Evolutionary conservation across 108 stramenopile genomes (phyloP).

Genomic region (Nitzschia palea): DNA sequence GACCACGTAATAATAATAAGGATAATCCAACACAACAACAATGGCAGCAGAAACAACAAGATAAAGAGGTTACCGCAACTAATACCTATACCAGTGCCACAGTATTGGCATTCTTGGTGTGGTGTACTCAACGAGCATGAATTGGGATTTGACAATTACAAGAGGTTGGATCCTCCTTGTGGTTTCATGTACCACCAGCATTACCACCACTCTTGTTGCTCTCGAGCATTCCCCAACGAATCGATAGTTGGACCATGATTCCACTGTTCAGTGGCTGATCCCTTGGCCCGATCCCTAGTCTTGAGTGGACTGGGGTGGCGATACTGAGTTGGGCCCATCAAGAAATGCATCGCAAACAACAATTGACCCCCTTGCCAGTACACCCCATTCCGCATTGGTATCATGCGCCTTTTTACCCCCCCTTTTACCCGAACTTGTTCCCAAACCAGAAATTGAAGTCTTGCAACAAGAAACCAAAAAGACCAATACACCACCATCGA

Average conservation of each 20-base stretch:
- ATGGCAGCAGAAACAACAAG: background rate
- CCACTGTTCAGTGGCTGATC: constrained; percentile 39
- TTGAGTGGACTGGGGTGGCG: constrained; percentile 46
- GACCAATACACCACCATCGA: background rate
- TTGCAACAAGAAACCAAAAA: background rate
- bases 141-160: constrained; percentile 27
- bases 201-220: constrained; percentile 65
- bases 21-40: background rate
- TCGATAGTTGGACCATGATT: constrained; percentile 14
- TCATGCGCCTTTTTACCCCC: constrained; percentile 67
- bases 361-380: constrained; percentile 58
- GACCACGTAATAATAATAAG: background rate
- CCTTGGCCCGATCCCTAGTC: constrained; percentile 36
- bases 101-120: constrained; percentile 23
- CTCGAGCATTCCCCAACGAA: constrained; percentile 50
- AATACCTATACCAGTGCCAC: constrained; percentile 18
- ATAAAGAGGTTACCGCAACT: background rate
- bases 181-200: constrained; percentile 78
- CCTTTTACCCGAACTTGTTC: constrained; percentile 63
- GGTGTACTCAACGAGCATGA: constrained; percentile 17
- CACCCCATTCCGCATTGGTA: constrained; percentile 41
- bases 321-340: constrained; percentile 72
- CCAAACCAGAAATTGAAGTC: constrained; percentile 31
- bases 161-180: constrained; percentile 59
- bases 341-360: constrained; percentile 60